phyloP scores from a whole-genome alignment of 176 grass and related monocot species.

The Tillandsia leiboldiana region DNA sequence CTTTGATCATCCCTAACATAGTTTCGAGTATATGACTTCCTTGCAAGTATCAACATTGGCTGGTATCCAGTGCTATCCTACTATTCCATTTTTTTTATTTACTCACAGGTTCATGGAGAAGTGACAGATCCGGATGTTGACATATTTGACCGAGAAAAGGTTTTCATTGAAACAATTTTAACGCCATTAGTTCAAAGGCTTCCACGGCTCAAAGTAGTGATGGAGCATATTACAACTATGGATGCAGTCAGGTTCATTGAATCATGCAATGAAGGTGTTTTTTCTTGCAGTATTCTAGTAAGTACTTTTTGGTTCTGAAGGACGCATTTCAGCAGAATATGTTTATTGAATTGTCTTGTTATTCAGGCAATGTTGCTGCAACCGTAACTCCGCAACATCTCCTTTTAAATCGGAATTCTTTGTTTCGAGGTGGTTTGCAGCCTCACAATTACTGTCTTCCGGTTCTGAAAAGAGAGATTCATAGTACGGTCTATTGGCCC shows the following conservation, averaged over 20 bases:
- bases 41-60: too few relatives aligned
- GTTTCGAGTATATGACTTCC: too few relatives aligned
- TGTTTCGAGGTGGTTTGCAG: constrained; percentile 91
- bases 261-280: constrained; percentile 63
- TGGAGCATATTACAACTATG: constrained; percentile 71
- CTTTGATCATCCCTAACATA: too few relatives aligned
- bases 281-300: neutral
- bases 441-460: constrained; percentile 94
- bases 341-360: constrained; percentile 7
- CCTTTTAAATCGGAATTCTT: constrained; percentile 81
- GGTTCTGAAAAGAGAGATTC: constrained; percentile 81
- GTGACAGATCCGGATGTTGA: constrained; percentile 84
- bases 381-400: constrained; percentile 96
- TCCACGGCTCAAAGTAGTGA: constrained; percentile 54
- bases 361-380: constrained; percentile 65
- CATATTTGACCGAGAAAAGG: constrained; percentile 84
- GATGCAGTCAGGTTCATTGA: constrained; percentile 84
- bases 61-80: neutral
- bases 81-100: neutral
- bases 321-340: neutral
- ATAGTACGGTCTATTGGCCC: constrained; percentile 44
- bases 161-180: constrained; percentile 75
- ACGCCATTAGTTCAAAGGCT: constrained; percentile 55
- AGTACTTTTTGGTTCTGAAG: neutral
- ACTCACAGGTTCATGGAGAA: constrained; percentile 78